Conservation (phyloP, 75 land plant species). For the Selaginella moellendorffii region DNA sequence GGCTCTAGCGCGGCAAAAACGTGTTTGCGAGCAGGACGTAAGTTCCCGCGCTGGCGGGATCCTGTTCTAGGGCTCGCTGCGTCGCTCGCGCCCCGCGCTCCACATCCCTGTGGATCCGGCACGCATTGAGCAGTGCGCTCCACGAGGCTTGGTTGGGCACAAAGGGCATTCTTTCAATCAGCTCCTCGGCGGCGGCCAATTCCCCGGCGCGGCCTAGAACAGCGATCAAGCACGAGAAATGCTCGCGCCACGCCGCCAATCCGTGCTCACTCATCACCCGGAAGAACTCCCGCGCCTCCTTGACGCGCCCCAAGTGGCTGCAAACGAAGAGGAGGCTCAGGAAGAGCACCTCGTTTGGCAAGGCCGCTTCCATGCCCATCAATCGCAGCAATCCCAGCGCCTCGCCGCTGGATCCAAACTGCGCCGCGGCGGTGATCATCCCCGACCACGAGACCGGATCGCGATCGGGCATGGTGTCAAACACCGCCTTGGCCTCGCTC, state of each 20-base stretch:
- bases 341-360: constrained; percentile 26
- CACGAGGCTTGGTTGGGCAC: constrained; percentile 22
- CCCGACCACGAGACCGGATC: constrained; percentile 31
- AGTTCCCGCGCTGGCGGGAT: constrained; percentile 29
- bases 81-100: constrained; percentile 16
- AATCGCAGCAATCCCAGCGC: constrained; percentile 15
- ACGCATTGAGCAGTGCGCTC: constrained; percentile 29
- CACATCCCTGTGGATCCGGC: constrained; percentile 17
- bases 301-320: constrained; percentile 29
- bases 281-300: constrained; percentile 26
- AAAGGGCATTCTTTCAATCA: constrained; percentile 26
- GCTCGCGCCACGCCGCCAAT: too few species aligned
- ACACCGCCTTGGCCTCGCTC: constrained; percentile 20
- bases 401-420: constrained; percentile 17
- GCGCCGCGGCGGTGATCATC: constrained; percentile 26
- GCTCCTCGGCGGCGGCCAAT: constrained; percentile 18
- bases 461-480: constrained; percentile 14
- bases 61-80: constrained; percentile 23
- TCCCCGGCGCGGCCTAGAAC: neutral
- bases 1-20: too few species aligned
- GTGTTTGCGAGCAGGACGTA: constrained; percentile 26
- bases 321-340: constrained; percentile 22
- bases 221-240: too few species aligned
- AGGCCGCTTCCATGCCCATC: constrained; percentile 12
- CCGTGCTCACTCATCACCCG: constrained; percentile 22